Percentiles rank a stretch among this genome's conserved stretches.
phyloP scores from a whole-genome alignment of 2,329 filamentous ascomycete genomes.

The Diplodia intermedia region DNA sequence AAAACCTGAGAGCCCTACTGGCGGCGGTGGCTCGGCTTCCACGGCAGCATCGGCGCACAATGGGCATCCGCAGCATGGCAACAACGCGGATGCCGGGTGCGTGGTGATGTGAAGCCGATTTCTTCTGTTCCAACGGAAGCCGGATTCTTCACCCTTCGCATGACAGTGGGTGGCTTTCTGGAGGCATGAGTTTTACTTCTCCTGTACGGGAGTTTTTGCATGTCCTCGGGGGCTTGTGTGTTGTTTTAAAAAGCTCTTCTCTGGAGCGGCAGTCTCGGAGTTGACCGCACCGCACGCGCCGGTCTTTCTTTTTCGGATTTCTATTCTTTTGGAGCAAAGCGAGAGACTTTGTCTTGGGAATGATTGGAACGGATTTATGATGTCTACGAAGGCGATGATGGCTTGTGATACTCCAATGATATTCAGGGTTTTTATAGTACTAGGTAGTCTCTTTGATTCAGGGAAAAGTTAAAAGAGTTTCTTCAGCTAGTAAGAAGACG shows the following conservation, averaged over 20 bases:
- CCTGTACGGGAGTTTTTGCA: constrained; percentile 31
- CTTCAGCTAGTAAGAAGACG: no score
- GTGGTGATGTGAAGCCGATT: constrained; percentile 32
- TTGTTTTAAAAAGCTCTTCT: not conserved
- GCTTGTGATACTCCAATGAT: constrained; percentile 3
- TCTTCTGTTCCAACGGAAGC: constrained; percentile 5
- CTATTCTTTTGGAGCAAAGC: not conserved
- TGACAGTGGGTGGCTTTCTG: constrained; percentile 30
- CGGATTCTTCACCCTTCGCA: constrained; percentile 20
- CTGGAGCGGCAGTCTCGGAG: not conserved
- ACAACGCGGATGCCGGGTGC: constrained; percentile 30
- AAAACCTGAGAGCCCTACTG: constrained; percentile 38
- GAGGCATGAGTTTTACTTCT: constrained; percentile 33
- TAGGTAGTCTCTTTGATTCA: not conserved
- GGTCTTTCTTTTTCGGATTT: not conserved
- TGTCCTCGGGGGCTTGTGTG: constrained; percentile 28
- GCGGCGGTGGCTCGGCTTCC: constrained; percentile 23
- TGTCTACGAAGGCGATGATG: not conserved
- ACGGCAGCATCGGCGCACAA: constrained; percentile 21
- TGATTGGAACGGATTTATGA: not conserved
- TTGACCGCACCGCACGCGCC: not conserved
- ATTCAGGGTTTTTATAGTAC: not conserved
- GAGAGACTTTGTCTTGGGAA: not conserved
- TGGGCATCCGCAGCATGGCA: constrained; percentile 25
- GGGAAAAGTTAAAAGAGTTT: not conserved